Conservation (phyloP, 2,329 filamentous ascomycete species). For the Fusarium pseudonygamai region DNA sequence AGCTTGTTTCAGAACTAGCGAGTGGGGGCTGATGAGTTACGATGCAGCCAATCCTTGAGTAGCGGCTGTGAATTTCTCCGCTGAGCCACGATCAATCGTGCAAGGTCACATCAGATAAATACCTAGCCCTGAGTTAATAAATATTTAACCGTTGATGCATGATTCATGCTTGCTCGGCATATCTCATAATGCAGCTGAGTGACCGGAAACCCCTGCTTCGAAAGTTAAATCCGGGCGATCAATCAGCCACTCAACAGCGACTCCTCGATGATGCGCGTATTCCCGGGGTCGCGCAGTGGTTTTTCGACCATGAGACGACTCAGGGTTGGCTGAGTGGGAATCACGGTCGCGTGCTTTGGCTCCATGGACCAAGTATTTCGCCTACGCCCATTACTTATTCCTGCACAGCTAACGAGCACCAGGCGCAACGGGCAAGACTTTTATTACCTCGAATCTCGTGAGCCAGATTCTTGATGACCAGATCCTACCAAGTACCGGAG, state of each 20-base stretch:
- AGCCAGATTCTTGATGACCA: not conserved
- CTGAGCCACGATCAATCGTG: not conserved
- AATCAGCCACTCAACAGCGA: not conserved
- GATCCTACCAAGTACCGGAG: not conserved
- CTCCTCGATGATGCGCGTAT: not conserved
- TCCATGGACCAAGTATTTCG: not conserved
- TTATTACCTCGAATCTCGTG: not conserved
- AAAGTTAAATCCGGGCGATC: conserved; percentile 1
- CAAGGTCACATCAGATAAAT: not conserved
- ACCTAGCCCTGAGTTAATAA: not conserved
- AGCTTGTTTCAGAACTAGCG: not conserved
- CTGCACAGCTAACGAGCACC: not conserved
- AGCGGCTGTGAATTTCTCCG: not conserved
- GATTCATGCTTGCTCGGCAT: not conserved
- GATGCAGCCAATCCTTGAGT: not conserved
- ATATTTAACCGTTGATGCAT: not conserved
- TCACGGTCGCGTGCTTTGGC: not conserved
- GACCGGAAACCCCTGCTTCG: not conserved
- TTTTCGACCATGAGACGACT: not conserved
- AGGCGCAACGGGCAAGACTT: conserved; percentile 13
- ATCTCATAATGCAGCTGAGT: not conserved
- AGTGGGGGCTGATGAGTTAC: not conserved
- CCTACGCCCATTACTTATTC: fast-evolving
- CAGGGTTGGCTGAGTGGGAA: not conserved
- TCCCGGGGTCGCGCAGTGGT: not conserved